Base-by-base conservation (phyloP, 2,329 filamentous ascomycete genomes). In the Aureobasidium sp. region DNA sequence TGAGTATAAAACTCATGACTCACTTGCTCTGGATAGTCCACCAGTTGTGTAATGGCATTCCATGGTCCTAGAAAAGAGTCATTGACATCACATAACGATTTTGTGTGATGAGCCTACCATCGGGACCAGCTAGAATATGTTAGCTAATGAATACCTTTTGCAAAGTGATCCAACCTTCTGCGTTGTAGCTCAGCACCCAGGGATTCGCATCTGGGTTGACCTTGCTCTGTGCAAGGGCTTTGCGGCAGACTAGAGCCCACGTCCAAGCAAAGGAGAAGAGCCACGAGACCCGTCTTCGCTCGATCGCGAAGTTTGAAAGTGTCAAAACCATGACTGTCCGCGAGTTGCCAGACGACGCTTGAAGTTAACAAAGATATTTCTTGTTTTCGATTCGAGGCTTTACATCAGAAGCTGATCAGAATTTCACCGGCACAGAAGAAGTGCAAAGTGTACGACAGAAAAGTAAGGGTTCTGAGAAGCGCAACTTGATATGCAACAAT, bases 1-100 rank as follows among this genome's bases (percentile, higher is more conserved):
- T 17, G 15, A 5, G 7, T 1, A 13, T 26, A 15, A 5, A 15
- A 3, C 9, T 6, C 5, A 7, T 8, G 1, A 44, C 52, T 20
- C 17, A 56, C 52, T 24, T 56, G 52, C 52, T 56, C 52, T 12
- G 52, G 52, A 34, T 9, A 56, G 27, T 56, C 52, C 2, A 56
- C 52, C n/a, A 34, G 27, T 10, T 44, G 39, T 15, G 26, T n/a
- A 5, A 56, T 17, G 10, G 52, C 52, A 41, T 56, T 56, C 52
- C 52, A 56, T 15, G 39, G 52, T 20, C 52, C 52, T 56, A 13
- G n/a, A 15, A 24, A 10, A 17, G 13, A 34, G 39, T 44, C n/a
- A 56, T 32, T 24, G n/a, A 6, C 20, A 20, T 29, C 17, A 34
- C 12, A 15, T 5, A 24, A 34, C 17, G 5, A 9, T 2, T 20